Conservation (phyloP, 352 stramenopile species). For the Globisporangium heterothallicum region DNA sequence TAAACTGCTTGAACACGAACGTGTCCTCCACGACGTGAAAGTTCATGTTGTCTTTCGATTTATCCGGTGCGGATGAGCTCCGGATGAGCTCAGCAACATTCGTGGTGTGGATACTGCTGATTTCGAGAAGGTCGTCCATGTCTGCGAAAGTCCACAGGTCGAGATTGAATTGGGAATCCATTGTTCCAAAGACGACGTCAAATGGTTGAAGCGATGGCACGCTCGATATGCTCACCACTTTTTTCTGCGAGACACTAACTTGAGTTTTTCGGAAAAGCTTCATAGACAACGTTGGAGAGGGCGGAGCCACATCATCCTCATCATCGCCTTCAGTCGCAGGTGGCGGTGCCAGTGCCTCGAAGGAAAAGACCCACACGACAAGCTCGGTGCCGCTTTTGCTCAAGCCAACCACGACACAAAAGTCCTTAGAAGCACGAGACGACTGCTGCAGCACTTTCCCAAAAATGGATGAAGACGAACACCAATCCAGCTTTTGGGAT, state of each 20-base stretch:
- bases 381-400: constrained; percentile 28
- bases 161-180: constrained; percentile 32
- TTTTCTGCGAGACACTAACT: constrained; percentile 25
- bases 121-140: constrained; percentile 36
- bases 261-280: constrained; percentile 37
- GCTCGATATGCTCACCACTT: constrained; percentile 28
- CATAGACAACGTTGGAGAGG: constrained; percentile 3
- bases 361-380: constrained; percentile 57
- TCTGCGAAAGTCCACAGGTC: constrained; percentile 58
- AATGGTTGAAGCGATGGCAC: constrained; percentile 45
- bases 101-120: constrained; percentile 34
- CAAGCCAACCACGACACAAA: constrained; percentile 50
- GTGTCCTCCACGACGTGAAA: constrained; percentile 34
- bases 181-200: constrained; percentile 38
- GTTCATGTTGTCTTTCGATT: constrained; percentile 24
- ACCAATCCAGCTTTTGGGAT: constrained; percentile 54
- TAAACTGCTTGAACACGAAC: constrained; percentile 44
- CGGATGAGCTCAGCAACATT: constrained; percentile 32
- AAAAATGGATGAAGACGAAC: constrained; percentile 31
- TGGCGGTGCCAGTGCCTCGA: constrained; percentile 14
- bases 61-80: constrained; percentile 13
- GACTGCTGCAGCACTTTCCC: constrained; percentile 10
- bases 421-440: constrained; percentile 42
- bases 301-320: constrained; percentile 1
- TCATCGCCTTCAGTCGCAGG: neutral